Percentiles rank a stretch among this genome's conserved stretches.
Evolutionary conservation across 2,329 filamentous ascomycete species (phyloP).

Genomic region (Fusarium floridanum): DNA sequence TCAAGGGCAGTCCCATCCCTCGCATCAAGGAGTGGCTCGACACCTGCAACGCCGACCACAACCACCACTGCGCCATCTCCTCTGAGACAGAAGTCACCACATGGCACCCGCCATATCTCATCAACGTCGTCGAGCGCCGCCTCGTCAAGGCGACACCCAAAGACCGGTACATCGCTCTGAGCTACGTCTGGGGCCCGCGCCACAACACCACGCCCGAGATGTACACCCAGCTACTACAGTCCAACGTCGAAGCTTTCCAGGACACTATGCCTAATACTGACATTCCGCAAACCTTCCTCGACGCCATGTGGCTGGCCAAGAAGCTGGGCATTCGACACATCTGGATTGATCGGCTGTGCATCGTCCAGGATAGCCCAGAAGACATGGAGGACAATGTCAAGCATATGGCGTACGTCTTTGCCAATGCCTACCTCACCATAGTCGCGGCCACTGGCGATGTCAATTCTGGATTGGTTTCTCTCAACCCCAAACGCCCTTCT

Average conservation of each 20-base stretch:
- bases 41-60: slow-evolving; percentile 57
- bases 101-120: slow-evolving; percentile 57
- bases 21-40: slow-evolving; percentile 60
- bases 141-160: slow-evolving; percentile 55
- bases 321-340: slow-evolving; percentile 59
- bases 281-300: slow-evolving; percentile 57
- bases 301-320: slow-evolving; percentile 59
- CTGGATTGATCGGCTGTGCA: slow-evolving; percentile 62
- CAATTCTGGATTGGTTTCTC: slow-evolving; percentile 53
- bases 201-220: slow-evolving; percentile 39
- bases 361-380: slow-evolving; percentile 58
- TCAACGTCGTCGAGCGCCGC: slow-evolving; percentile 56
- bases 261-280: slow-evolving; percentile 53
- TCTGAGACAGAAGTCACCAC: slow-evolving; percentile 45
- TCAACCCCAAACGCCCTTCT: slow-evolving; percentile 52
- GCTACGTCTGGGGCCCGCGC: slow-evolving; percentile 59
- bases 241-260: slow-evolving; percentile 54
- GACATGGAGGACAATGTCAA: slow-evolving; percentile 56
- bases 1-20: slow-evolving; percentile 52
- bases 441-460: slow-evolving; percentile 58
- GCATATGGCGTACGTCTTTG: slow-evolving; percentile 61
- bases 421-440: slow-evolving; percentile 60
- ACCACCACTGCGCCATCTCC: slow-evolving; percentile 54
- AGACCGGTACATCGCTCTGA: slow-evolving; percentile 60
- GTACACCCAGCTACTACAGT: slow-evolving; percentile 50